Base-by-base conservation (phyloP, 176 grass and related monocot genomes). In the Cenchrus fungigraminus region DNA sequence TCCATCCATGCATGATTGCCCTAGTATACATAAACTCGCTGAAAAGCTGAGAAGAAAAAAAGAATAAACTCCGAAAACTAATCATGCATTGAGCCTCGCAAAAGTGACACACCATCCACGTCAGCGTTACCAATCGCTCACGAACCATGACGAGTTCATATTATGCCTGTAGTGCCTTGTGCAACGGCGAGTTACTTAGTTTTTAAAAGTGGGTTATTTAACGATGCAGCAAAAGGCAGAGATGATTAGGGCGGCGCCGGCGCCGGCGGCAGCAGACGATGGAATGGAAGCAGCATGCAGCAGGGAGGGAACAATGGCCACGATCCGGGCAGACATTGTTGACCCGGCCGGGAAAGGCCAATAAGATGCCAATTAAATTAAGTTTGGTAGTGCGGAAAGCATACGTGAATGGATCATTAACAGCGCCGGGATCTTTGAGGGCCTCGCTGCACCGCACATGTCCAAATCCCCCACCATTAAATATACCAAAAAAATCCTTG, bases 381-480 rank as follows among this genome's bases (percentile, higher is more conserved):
- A 54, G 4, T 20, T 58, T 10, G 9, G 0, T 8, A 4, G 14
- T 34, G 45, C 40, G 16, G 83, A 79, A 74, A 79, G 54, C 3
- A 16, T 6, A 32, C 71, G 34, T 40, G 12, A 14, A 22, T 68
- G 16, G 16, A 77, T 72, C 51, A 55, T 22, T 56, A 81, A 68
- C 46, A 62, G 69, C 9, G 69, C 59, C 59, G 32, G 10, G 62
- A 68, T 68, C 61, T 51, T 62, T 73, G 73, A 37, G 51, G 11
- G 71, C 14, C 29, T 63, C 11, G 44, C 71, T 40, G 32, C 70
- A 5, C 68, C n/a, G 71, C 78, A 86, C 78, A 71, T 77, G 78
- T 65, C 65, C 8, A 82, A 82, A 82, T 86, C 83, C 28, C 11
- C 11, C 46, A 25, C 6, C 2, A 72, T 78, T 43, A 55, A 63